Conservation (phyloP, 2,329 filamentous ascomycete genomes). For the Penicillium sclerotiorum region DNA sequence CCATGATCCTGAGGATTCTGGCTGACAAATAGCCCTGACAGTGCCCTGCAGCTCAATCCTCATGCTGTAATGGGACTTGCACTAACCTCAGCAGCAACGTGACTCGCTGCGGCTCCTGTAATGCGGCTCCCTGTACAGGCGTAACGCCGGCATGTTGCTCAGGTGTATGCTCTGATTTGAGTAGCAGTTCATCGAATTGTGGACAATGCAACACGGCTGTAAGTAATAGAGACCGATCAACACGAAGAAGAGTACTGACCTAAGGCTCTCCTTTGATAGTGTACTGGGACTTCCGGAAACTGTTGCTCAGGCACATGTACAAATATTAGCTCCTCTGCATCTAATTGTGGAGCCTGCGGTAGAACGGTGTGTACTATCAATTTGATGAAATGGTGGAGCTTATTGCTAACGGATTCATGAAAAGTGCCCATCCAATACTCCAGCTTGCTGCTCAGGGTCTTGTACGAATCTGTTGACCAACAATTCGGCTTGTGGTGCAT, state of each 20-base stretch:
- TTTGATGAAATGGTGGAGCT: background rate
- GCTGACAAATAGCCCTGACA: background rate
- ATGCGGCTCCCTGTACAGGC: background rate
- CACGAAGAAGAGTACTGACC: too few relatives aligned
- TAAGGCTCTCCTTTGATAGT: background rate
- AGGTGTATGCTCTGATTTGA: background rate
- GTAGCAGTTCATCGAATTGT: background rate
- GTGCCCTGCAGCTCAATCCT: background rate
- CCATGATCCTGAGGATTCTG: background rate
- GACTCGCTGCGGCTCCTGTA: background rate
- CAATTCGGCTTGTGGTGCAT: background rate
- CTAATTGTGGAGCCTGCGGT: background rate
- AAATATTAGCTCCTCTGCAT: background rate
- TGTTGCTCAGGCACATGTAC: constrained; percentile 5
- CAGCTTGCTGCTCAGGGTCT: background rate
- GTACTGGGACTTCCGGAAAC: background rate
- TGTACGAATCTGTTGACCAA: background rate
- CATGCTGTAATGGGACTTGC: background rate
- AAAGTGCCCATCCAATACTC: background rate
- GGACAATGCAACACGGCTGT: background rate
- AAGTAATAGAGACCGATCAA: background rate
- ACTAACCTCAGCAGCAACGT: background rate
- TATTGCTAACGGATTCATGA: background rate
- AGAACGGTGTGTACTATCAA: background rate
- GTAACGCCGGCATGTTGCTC: background rate